A percentile compares a stretch with the other conserved stretches of the same genome.
phyloP scores from a whole-genome alignment of 2,329 filamentous ascomycete species.

The Fusarium pseudocircinatum region DNA sequence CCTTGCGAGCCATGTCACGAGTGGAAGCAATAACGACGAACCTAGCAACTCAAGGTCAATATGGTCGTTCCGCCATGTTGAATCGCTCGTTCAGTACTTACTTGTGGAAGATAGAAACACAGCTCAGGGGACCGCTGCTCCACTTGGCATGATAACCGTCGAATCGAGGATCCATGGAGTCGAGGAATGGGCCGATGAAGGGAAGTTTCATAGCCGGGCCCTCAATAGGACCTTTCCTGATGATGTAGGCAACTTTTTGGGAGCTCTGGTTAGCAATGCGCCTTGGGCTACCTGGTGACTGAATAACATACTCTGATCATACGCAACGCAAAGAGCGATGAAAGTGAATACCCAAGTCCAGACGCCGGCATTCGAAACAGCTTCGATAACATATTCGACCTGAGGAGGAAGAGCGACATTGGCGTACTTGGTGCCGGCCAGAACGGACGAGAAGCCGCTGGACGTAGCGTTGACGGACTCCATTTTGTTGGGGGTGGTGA shows the following conservation, averaged over 20 bases:
- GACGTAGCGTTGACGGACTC: conserved; percentile 70
- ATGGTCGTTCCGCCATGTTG: not conserved
- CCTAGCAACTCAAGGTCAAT: conserved; percentile 55
- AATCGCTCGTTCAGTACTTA: conserved; percentile 56
- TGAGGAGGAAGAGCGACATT: conserved; percentile 63
- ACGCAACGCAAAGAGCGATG: conserved; percentile 76
- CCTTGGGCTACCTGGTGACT: not conserved
- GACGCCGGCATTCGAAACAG: conserved; percentile 65
- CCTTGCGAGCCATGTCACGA: conserved; percentile 94
- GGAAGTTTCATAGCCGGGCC: conserved; percentile 81
- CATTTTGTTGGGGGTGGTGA: conserved; percentile 49
- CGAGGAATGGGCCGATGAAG: conserved; percentile 94
- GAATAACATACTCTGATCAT: conserved; percentile 83
- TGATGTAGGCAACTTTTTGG: conserved; percentile 74
- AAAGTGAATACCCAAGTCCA: conserved; percentile 75
- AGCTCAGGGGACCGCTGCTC: conserved; percentile 90
- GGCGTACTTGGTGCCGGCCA: conserved; percentile 68
- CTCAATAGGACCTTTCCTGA: conserved; percentile 78
- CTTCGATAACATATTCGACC: conserved; percentile 64
- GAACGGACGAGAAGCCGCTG: conserved; percentile 72
- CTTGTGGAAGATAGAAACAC: conserved; percentile 99
- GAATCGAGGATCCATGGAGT: conserved; percentile 93
- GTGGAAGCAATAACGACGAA: conserved; percentile 97
- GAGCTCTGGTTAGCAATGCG: conserved; percentile 32
- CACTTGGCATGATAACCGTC: conserved; percentile 92